Conservation (phyloP, 2,329 filamentous ascomycete genomes). For the Metarhizium guizhouense region DNA sequence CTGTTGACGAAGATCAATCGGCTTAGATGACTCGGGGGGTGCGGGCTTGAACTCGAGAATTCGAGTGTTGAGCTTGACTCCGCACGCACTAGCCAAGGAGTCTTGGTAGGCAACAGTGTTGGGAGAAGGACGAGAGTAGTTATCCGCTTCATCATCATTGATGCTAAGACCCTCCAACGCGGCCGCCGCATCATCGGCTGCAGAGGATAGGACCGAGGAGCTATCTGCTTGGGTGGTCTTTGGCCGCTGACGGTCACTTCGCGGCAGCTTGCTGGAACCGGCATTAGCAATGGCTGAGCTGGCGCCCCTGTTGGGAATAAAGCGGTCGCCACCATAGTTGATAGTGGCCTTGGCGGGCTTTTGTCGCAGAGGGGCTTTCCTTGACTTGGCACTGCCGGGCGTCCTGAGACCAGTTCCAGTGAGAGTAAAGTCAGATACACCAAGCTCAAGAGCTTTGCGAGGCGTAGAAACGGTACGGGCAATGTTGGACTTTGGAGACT, state of each 20-base stretch:
- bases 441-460: constrained; percentile 74
- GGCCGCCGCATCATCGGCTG: constrained; percentile 69
- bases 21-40: constrained; percentile 95
- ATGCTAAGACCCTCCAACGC: constrained; percentile 75
- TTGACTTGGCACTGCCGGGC: constrained; percentile 47
- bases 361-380: constrained; percentile 43
- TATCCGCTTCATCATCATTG: constrained; percentile 57
- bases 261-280: constrained; percentile 75
- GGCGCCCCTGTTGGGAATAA: constrained; percentile 87
- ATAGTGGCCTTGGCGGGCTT: constrained; percentile 69
- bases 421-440: constrained; percentile 85
- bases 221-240: constrained; percentile 63
- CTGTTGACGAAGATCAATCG: constrained; percentile 92
- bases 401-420: constrained; percentile 70
- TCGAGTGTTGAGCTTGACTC: constrained; percentile 84
- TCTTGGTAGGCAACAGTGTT: constrained; percentile 88
- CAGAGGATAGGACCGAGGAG: constrained; percentile 67
- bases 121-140: constrained; percentile 71
- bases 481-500: constrained; percentile 97
- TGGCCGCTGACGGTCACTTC: constrained; percentile 58
- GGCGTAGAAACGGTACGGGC: constrained; percentile 66
- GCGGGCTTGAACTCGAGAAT: constrained; percentile 98
- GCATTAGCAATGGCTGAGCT: constrained; percentile 81
- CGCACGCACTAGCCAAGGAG: constrained; percentile 81
- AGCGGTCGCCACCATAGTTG: constrained; percentile 77